Evolutionary conservation across 192 early-diverging fungal genomes (phyloP).

Genomic region (Phycomyces blakesleeanus): DNA sequence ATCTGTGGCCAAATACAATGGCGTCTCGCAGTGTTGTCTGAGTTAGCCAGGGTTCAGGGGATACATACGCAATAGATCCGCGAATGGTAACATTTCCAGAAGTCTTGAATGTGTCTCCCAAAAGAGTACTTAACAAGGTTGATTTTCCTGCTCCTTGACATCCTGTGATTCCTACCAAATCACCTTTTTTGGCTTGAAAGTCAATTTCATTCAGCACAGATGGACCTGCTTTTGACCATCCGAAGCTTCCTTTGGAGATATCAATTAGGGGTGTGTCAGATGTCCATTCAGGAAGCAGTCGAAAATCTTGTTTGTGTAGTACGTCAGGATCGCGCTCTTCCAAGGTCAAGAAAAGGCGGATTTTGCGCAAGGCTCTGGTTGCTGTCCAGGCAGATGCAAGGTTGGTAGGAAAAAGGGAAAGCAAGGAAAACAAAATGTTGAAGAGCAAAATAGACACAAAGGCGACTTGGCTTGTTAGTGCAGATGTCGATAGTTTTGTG

Average conservation of each 20-base stretch:
- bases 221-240: slow-evolving; percentile 31
- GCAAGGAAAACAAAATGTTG: slow-evolving; percentile 43
- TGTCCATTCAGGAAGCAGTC: slow-evolving; percentile 63
- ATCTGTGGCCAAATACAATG: slow-evolving; percentile 66
- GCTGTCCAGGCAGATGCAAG: slow-evolving; percentile 38
- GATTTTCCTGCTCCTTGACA: slow-evolving; percentile 83
- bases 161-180: slow-evolving; percentile 79
- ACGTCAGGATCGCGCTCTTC: slow-evolving; percentile 63
- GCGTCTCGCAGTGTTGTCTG: slow-evolving; percentile 68
- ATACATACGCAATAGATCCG: slow-evolving; percentile 71
- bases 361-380: slow-evolving; percentile 36
- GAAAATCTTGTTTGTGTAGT: slow-evolving; percentile 54
- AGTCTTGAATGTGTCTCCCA: slow-evolving; percentile 73
- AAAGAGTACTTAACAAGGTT: slow-evolving; percentile 75
- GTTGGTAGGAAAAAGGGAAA: slow-evolving; percentile 38
- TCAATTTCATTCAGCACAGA: slow-evolving; percentile 41
- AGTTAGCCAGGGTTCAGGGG: slow-evolving; percentile 89
- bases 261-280: slow-evolving; percentile 29
- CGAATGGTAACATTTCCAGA: slow-evolving; percentile 55
- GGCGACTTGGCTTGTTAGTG: slow-evolving; percentile 32
- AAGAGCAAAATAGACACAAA: slow-evolving; percentile 39
- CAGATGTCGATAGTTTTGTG: slow-evolving; percentile 32
- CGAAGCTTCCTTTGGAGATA: slow-evolving; percentile 11
- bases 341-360: slow-evolving; percentile 46
- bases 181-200: slow-evolving; percentile 32